Base-by-base conservation (phyloP, 2,329 filamentous ascomycete genomes). In the Hypoxylon rubiginosum region DNA sequence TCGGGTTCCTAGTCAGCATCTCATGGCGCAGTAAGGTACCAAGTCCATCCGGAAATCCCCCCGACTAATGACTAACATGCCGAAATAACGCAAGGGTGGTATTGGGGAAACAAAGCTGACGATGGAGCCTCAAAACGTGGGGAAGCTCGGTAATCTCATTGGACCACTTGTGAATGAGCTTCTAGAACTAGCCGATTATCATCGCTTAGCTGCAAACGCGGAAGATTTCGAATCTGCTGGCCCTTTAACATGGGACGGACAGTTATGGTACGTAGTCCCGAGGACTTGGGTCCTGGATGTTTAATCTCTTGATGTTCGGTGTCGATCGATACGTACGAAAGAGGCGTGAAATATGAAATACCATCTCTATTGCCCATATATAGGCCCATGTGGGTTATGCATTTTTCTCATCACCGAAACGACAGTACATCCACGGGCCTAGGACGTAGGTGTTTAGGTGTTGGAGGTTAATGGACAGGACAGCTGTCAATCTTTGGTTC, bases 51-150 rank as follows among this genome's bases (percentile, higher is more conserved):
- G n/a, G 36, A 39, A 39, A 39, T 2, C 4, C 36, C 36, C 36
- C 36, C 36, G 36, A 39, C 13, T 39, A 15, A 3, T 54, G 53
- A 65, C n/a, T 24, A 34, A 50, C 19, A 21, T 57, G 11, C 46
- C 41, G 32, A 57, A 46, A 34, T 28, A 43, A 43, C 21, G 21
- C 26, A 21, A 51, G 24, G 10, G 30, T 19, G 32, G 39, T 8
- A 19, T 26, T 17, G n/a, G 30, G 32, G 41, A 50, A 8, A 26
- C 26, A 34, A 21, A 24, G 50, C 32, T 21, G 13, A 32, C 26
- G 19, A 56, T 45, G 58, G 64, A 67, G 67, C 67, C 67, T 67
- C 64, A 62, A 56, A 69, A 69, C 67, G 64, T 69, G 67, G 41
- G 46, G 17, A 28, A 13, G 17, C 39, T 34, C n/a, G 53, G 13